These are phyloP conservation scores for Torulaspora franciscae DNA, from an alignment of 805 yeast genomes.

Conservation along the genomic window DNA sequence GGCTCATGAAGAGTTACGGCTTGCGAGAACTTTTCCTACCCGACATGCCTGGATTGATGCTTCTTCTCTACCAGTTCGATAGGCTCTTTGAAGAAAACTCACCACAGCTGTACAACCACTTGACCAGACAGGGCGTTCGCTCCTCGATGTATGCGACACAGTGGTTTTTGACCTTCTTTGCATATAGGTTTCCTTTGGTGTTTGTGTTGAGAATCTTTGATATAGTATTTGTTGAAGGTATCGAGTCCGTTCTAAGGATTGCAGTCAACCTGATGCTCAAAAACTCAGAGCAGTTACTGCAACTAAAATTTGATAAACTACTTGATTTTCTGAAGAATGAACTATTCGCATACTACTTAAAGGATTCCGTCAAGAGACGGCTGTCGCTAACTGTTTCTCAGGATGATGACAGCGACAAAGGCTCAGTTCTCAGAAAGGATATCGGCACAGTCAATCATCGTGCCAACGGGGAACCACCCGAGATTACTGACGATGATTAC, in stretches of 20 bases:
- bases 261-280: slow-evolving; percentile 74
- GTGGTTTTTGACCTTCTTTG: slow-evolving; percentile 94
- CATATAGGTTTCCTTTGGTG: slow-evolving; percentile 87
- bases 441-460: slow-evolving; percentile 7
- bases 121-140: slow-evolving; percentile 78
- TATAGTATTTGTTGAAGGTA: slow-evolving; percentile 83
- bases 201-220: slow-evolving; percentile 86
- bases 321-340: slow-evolving; percentile 73
- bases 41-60: slow-evolving; percentile 90
- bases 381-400: slow-evolving; percentile 25
- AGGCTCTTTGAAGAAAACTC: slow-evolving; percentile 70
- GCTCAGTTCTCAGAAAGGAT: slow-evolving; percentile 16
- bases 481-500: slow-evolving; percentile 39
- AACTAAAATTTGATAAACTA: slow-evolving; percentile 69
- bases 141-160: slow-evolving; percentile 97
- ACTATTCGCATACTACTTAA: slow-evolving; percentile 65
- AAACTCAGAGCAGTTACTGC: slow-evolving; percentile 55
- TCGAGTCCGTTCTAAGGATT: slow-evolving; percentile 79
- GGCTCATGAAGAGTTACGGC: slow-evolving; percentile 80
- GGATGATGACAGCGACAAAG: slow-evolving; percentile 26
- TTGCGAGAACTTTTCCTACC: slow-evolving; percentile 73
- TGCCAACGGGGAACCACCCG: background rate
- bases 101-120: slow-evolving; percentile 70
- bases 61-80: slow-evolving; percentile 84
- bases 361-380: slow-evolving; percentile 28